Evolutionary conservation across 306 rosid genomes (phyloP), one percentile per base, ranked within the genome.

Genomic region (Quercus engelmannii): DNA sequence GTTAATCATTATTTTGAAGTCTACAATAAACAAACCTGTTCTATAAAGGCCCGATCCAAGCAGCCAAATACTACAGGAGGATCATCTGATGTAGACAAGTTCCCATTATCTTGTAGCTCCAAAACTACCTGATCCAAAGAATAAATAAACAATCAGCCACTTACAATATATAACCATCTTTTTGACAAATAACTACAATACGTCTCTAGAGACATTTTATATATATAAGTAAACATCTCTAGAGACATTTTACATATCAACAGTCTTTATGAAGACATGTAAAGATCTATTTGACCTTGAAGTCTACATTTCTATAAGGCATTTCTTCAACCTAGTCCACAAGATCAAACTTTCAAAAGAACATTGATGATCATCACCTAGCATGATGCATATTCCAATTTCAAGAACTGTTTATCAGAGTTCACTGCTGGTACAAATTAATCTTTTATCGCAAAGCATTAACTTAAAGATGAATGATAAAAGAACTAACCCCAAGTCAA

Each of bases 71-170:
- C 85, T 65, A 88, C 83, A 6, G 91, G 90, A 77, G 99, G 94
- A 76, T 93, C 98, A 85, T 95, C 99, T 0, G 94, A 93, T n/a
- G 98, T 91, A 41, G 88, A 56, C 78, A 93, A 81, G 67, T 87
- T 90, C 68, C 96, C 92, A 90, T 93, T 93, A 75, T 85, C 89
- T 79, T 89, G 99, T 83, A 91, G 89, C 87, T 90, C 99, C 86
- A 95, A 87, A 83, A 91, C 97, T 74, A 89, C 87, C 99, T 95
- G 82, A 74, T 81, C 72, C 49, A 69, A 46, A 38, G 69, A 76
- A 25, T 15, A 67, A 31, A 31, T 10, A 6, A 81, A 58, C 21
- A 70, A 80, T 71, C 49, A 77, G 17, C 68, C 46, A 13, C 71
- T 81, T 55, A 19, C 41, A 31, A 75, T 28, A 35, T 14, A n/a